Conservation (phyloP, 2,329 filamentous ascomycete genomes). For the Plectosphaerella plurivora region DNA sequence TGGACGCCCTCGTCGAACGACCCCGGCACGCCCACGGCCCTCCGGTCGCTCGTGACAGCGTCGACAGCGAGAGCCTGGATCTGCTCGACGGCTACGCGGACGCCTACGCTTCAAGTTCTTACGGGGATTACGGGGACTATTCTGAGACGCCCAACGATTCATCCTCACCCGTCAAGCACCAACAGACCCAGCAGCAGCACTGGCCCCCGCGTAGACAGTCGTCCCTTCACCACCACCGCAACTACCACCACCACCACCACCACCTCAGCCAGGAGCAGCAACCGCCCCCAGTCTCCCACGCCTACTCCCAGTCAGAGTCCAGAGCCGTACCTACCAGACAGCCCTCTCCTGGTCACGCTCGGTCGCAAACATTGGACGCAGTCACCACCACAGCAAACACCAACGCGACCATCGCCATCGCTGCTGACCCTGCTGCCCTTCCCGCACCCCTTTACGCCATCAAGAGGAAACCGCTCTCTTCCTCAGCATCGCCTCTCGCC, state of each 20-base stretch:
- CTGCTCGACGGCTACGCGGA: neutral
- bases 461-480: conserved; percentile 58
- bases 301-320: neutral
- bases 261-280: neutral
- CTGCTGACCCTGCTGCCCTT: conserved; percentile 10
- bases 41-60: conserved; percentile 5
- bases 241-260: neutral
- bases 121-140: neutral
- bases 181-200: neutral
- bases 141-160: conserved; percentile 14
- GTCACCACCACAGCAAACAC: conserved; percentile 5
- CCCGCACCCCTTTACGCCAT: conserved; percentile 28
- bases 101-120: neutral
- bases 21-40: neutral
- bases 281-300: neutral
- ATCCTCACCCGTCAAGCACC: conserved; percentile 3
- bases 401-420: conserved; percentile 1
- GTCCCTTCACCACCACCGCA: neutral
- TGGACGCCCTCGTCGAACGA: neutral
- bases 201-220: neutral
- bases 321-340: neutral
- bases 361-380: conserved; percentile 11
- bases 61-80: conserved; percentile 9
- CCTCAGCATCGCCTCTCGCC: conserved; percentile 46
- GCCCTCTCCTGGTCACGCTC: conserved; percentile 12